Evolutionary conservation across 2,329 filamentous ascomycete species (phyloP).

Genomic region (Aspergillus thermomutatus): DNA sequence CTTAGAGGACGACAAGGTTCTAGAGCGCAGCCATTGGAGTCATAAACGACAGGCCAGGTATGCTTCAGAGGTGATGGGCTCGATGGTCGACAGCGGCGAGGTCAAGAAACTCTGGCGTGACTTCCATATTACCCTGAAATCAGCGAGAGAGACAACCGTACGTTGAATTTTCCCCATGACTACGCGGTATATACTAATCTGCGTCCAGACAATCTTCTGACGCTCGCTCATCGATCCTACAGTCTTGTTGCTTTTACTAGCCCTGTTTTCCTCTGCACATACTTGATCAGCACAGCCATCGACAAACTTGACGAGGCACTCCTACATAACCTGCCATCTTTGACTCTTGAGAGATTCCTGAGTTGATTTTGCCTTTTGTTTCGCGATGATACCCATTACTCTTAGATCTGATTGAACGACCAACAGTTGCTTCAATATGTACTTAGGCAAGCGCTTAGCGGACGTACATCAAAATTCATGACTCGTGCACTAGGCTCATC

Average conservation of each 20-base stretch:
- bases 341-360: neutral
- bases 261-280: neutral
- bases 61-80: slow-evolving; percentile 62
- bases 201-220: slow-evolving; percentile 1
- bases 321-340: neutral
- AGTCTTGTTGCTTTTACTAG: neutral
- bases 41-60: slow-evolving; percentile 57
- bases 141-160: slow-evolving; percentile 52
- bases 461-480: neutral
- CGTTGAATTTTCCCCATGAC: slow-evolving; percentile 1
- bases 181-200: neutral
- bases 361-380: neutral
- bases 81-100: slow-evolving; percentile 59
- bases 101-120: slow-evolving; percentile 61
- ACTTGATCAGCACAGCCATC: neutral
- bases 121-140: slow-evolving; percentile 62
- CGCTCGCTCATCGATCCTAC: neutral
- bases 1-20: slow-evolving; percentile 55
- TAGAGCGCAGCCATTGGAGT: slow-evolving; percentile 60
- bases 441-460: neutral
- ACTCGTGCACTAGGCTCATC: slow-evolving; percentile 9
- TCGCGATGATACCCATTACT: neutral
- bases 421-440: neutral
- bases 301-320: neutral
- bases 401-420: neutral